Base-by-base conservation (phyloP, 768 basidiomycete species). In the Russula brevipes region DNA sequence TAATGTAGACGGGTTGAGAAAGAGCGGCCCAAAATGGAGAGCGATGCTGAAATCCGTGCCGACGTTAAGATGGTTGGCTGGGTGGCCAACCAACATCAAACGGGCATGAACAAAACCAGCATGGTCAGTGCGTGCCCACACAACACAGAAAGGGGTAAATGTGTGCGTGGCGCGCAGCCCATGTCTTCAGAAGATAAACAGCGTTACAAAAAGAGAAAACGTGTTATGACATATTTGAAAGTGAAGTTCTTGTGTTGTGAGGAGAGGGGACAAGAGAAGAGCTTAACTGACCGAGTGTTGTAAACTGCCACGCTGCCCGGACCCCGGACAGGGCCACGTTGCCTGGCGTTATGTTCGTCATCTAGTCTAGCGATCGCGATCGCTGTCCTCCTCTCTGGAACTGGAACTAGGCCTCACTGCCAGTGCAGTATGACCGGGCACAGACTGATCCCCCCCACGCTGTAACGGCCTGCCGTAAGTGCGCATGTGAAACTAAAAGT, bases 1-100 rank as follows among this genome's bases (percentile, higher is more conserved):
- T 64, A 64, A 64, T 64, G 58, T 50, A 47, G 63, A 64, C 58
- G 57, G 53, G 63, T 64, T 64, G 58, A 59, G 58, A 60, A 64
- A 64, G 63, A 42, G 58, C 63, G 63, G 63, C 63, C 53, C 6
- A 60, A 55, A 64, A 60, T 45, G 58, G 51, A 64, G 58, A 51
- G 44, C 53, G 47, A 47, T 60, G 53, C 12, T 47, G 63, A 55
- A 55, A 60, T 24, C 54, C 54, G 49, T 60, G 54, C 41, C 46
- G 39, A 55, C 47, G 33, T 58, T 31, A 38, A 35, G 44, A 44
- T 42, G 41, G 50, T 4, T 54, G 60, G 54, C 39, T 44, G 58
- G 47, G 54, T 60, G 58, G 63, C 63, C 63, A 64, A 58, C 63
- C 63, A 60, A 45, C 38, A 38, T 42, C 38, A 60, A 38, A 64